Conservation (phyloP, 768 basidiomycete species). For the Inosperma sp. region DNA sequence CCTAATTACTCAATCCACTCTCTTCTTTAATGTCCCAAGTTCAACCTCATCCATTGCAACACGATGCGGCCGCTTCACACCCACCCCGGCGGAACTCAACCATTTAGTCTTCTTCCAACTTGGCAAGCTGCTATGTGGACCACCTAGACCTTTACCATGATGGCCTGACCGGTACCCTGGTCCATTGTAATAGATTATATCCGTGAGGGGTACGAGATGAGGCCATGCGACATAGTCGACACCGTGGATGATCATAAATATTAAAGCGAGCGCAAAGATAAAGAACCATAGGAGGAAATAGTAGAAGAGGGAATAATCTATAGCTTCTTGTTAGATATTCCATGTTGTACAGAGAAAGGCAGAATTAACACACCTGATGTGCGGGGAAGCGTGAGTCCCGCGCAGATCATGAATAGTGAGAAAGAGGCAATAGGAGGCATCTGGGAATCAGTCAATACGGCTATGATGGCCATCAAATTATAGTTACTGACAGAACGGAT, state of each 20-base stretch:
- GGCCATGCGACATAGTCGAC: slow-evolving; percentile 97
- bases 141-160: slow-evolving; percentile 66
- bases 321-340: slow-evolving; percentile 4
- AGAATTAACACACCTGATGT: slow-evolving; percentile 65
- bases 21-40: slow-evolving; percentile 71
- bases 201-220: slow-evolving; percentile 75
- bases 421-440: slow-evolving; percentile 80
- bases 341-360: not conserved
- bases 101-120: slow-evolving; percentile 37
- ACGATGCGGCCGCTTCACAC: slow-evolving; percentile 31
- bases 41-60: slow-evolving; percentile 66
- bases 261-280: slow-evolving; percentile 54
- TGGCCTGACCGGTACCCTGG: slow-evolving; percentile 78
- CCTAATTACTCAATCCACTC: slow-evolving; percentile 53
- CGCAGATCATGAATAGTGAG: slow-evolving; percentile 83
- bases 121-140: slow-evolving; percentile 29
- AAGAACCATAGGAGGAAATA: slow-evolving; percentile 81
- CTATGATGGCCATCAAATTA: not conserved
- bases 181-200: slow-evolving; percentile 83
- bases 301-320: slow-evolving; percentile 82
- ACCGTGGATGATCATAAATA: slow-evolving; percentile 80
- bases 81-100: slow-evolving; percentile 29
- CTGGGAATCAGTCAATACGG: slow-evolving; percentile 36
- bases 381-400: slow-evolving; percentile 81
- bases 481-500: slow-evolving; percentile 67